Conservation (phyloP, 495 filamentous ascomycete species). For the Tuber magnatum region DNA sequence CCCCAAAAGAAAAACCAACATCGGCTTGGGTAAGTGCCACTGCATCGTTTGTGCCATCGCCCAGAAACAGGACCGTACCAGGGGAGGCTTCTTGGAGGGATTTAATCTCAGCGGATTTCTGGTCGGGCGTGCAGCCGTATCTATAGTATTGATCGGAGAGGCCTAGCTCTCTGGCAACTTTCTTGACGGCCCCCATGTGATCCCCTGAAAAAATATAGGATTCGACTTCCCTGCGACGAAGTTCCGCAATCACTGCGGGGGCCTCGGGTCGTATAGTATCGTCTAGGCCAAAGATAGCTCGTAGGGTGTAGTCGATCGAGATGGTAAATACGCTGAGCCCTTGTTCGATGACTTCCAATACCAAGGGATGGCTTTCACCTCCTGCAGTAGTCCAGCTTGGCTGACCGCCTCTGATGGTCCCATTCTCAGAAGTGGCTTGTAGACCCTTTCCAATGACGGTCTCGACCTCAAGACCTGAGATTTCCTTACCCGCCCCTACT, state of each 20-base stretch:
- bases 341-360: constrained; percentile 46
- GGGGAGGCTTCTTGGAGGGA: constrained; percentile 18
- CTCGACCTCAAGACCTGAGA: constrained; percentile 17
- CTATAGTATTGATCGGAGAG: constrained; percentile 44
- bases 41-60: constrained; percentile 78
- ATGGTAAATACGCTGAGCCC: constrained; percentile 60
- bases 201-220: constrained; percentile 67
- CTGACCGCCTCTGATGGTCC: constrained; percentile 54
- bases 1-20: constrained; percentile 54
- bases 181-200: constrained; percentile 53
- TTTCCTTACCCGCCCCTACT: constrained; percentile 33
- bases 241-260: constrained; percentile 44
- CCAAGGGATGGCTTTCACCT: constrained; percentile 40
- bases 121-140: constrained; percentile 30
- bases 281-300: constrained; percentile 55
- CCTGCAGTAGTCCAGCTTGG: constrained; percentile 49
- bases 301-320: constrained; percentile 47
- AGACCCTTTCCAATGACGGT: constrained; percentile 52
- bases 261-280: constrained; percentile 57
- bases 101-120: constrained; percentile 32
- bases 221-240: constrained; percentile 52
- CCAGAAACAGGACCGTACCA: constrained; percentile 57
- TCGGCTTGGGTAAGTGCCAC: constrained; percentile 64
- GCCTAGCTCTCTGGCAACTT: constrained; percentile 49
- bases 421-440: constrained; percentile 41